Conservation (phyloP, 257 asterid species). For the Ehretia macrophylla region DNA sequence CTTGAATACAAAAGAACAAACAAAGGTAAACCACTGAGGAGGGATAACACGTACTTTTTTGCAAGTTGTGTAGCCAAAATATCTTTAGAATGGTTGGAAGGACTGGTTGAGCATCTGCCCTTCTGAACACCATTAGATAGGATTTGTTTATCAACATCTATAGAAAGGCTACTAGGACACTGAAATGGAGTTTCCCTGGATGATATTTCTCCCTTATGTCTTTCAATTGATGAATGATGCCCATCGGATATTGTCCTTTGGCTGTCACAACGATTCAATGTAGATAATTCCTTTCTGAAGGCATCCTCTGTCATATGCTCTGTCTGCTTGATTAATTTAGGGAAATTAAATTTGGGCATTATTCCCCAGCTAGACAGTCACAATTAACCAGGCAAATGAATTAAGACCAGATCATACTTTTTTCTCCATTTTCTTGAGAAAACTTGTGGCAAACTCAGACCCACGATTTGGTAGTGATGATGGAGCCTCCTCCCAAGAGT, state of each 20-base stretch:
- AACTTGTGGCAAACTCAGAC: conserved; percentile 32
- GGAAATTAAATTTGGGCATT: conserved; percentile 5
- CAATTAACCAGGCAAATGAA: conserved; percentile 7
- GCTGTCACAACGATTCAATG: conserved; percentile 26
- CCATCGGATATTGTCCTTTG: conserved; percentile 21
- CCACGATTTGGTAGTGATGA: conserved; percentile 17
- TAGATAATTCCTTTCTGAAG: conserved; percentile 39
- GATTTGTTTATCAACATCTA: conserved; percentile 24
- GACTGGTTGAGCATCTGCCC: conserved; percentile 19
- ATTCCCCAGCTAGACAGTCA: conserved; percentile 15
- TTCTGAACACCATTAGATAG: conserved; percentile 29
- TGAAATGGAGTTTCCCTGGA: conserved; percentile 43
- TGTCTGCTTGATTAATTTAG: conserved; percentile 35
- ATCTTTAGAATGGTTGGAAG: conserved; percentile 21
- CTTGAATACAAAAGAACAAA: no score
- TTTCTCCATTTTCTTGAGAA: conserved; percentile 37
- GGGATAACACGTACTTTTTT: not conserved
- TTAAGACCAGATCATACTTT: conserved; percentile 17
- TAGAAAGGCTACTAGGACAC: conserved; percentile 37
- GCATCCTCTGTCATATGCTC: conserved; percentile 18
- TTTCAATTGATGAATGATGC: conserved; percentile 19
- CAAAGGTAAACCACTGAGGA: not conserved
- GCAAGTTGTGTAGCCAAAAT: conserved; percentile 3
- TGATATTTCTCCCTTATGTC: conserved; percentile 29
- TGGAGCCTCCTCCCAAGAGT: not conserved